Base-by-base conservation (phyloP, 768 basidiomycete genomes). In the Boletus subcaerulescens region DNA sequence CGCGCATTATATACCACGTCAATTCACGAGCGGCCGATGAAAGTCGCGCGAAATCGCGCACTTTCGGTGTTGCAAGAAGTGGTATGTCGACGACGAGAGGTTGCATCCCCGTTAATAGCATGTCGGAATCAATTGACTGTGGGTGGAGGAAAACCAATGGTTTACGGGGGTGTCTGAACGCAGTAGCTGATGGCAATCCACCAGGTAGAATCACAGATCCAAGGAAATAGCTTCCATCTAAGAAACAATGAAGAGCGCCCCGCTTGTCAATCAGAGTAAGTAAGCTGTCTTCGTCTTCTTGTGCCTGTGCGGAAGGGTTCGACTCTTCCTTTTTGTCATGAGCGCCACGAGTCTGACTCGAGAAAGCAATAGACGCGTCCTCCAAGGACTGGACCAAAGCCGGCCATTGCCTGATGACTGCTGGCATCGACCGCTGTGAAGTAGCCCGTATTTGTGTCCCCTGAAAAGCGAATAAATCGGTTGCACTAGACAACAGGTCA, bases 381-480 rank as follows among this genome's bases (percentile, higher is more conserved):
- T 78, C 67, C 36, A 74, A 77, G 64, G 83, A 80, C 10, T 76
- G 63, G 17, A 80, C 76, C 29, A 93, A 74, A 8, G 80, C 78
- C 9, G 91, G 89, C 89, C 91, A 92, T 31, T 73, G 65, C 20
- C 76, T 75, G 49, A 93, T 87, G 38, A 82, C 70, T 42, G 77
- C 71, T n/a, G 89, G 89, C 18, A 80, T 66, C 7, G 73, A 69
- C 22, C 75, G 68, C 60, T 77, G 78, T 41, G 72, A 69, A 26
- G 66, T 66, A 32, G 75, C 58, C 43, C 77, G 80, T 14, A 80
- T 81, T 52, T 84, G 82, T 11, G 82, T 80, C 38, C 83, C 84
- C 71, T 90, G 86, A 65, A 91, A 91, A 39, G 88, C 86, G 67
- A 93, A 93, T 39, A 92, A 71, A 71, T 91, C 86, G 51, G 85